Conservation (phyloP, 2,329 filamentous ascomycete species). For the Xylaria sp. region DNA sequence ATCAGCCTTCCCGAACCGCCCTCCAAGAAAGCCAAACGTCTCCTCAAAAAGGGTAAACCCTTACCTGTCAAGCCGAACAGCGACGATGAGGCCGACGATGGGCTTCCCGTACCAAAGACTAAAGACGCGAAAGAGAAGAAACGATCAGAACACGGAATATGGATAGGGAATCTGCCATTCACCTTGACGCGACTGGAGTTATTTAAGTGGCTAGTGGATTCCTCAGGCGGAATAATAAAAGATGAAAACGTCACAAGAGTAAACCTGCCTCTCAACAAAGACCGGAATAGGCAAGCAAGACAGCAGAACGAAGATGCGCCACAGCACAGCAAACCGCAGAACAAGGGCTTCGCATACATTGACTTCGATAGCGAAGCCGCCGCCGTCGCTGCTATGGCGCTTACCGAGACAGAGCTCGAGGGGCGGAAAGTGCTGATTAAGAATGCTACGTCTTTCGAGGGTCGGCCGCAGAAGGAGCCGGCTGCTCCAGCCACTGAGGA, state of each 20-base stretch:
- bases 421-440: constrained; percentile 92
- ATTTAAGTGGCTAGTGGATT: constrained; percentile 80
- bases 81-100: constrained; percentile 54
- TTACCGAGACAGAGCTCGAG: constrained; percentile 84
- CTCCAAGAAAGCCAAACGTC: constrained; percentile 91
- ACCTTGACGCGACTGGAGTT: constrained; percentile 78
- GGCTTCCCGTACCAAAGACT: constrained; percentile 43
- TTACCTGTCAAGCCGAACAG: constrained; percentile 59
- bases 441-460: constrained; percentile 88
- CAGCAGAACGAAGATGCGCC: constrained; percentile 42
- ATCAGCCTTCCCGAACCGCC: constrained; percentile 89
- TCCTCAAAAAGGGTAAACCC: constrained; percentile 84
- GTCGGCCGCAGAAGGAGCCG: constrained; percentile 76
- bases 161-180: constrained; percentile 97
- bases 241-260: constrained; percentile 83
- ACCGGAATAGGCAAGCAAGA: constrained; percentile 36
- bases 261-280: constrained; percentile 76
- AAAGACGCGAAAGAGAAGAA: constrained; percentile 60
- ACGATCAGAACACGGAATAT: constrained; percentile 86
- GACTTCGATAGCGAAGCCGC: constrained; percentile 81
- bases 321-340: constrained; percentile 58
- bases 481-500: constrained; percentile 49
- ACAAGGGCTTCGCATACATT: constrained; percentile 96
- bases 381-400: constrained; percentile 79
- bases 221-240: constrained; percentile 72